Evolutionary conservation across 805 yeast genomes (phyloP), one percentile per base, ranked within the genome.

Genomic region (Sugiyamaella valdiviana): DNA sequence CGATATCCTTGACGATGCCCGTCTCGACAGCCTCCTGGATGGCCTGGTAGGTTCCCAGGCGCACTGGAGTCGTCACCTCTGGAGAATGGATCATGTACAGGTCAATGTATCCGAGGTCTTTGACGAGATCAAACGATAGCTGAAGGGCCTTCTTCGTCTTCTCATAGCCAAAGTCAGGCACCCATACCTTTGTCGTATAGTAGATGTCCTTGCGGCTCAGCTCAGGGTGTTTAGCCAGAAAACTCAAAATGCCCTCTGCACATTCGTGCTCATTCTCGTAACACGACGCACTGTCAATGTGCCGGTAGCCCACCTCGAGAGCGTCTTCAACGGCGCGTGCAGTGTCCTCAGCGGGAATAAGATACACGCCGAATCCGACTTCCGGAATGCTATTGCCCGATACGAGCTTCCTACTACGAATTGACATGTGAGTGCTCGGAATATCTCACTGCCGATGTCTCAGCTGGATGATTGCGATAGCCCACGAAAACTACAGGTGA

Each of bases 101-200:
- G 61, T 86, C 95, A 56, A 86, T 83, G 61, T 85, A 85, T 5
- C 61, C 64, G n/a, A 62, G 52, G 9, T 70, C 74, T 6, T 73
- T 73, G 2, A 66, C 72, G 38, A 73, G 65, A 2, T 79, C 82
- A 47, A 78, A 60, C 51, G 86, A 79, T 17, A 67, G 71, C 36
- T 71, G 64, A 49, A 86, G 80, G 14, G 87, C 91, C 1, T 65
- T 70, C 41, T 74, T 66, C 2, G 80, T 82, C 39, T 73, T 70
- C 3, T 63, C 63, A 40, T 83, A 61, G 52, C 91, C 91, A 83
- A 77, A 77, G 55, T 80, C 78, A 36, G 73, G 69, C 55, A 82
- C 77, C 91, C 91, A 83, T 15, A 85, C 61, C 60, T 85, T 85
- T 7, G 93, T 81, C 6, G 88, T 81, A 64, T 83, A 69, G 42